phyloP scores from a whole-genome alignment of 1,284 basidiomycete genomes.

The Tranzscheliella williamsii region DNA sequence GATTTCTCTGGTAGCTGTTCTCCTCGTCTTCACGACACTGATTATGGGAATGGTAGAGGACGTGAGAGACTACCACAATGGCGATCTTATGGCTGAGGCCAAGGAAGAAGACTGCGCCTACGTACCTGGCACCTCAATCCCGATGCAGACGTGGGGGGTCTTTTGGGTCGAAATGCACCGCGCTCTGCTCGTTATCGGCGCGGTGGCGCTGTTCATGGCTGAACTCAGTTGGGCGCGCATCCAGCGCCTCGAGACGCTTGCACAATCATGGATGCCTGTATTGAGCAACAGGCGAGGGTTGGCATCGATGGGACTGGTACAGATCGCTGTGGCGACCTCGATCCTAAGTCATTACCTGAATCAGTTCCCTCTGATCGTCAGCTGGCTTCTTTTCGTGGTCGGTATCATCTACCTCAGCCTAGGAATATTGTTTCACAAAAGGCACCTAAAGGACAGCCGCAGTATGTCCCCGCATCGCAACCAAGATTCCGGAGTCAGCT shows the following conservation, averaged over 20 bases:
- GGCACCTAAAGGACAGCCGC: slow-evolving; percentile 14
- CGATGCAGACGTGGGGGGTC: slow-evolving; percentile 47
- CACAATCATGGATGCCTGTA: slow-evolving; percentile 29
- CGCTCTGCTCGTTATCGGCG: slow-evolving; percentile 16
- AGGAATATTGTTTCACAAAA: slow-evolving; percentile 7
- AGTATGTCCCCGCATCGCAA: slow-evolving; percentile 10
- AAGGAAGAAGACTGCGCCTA: slow-evolving; percentile 33
- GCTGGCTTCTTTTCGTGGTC: slow-evolving; percentile 42
- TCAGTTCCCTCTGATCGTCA: slow-evolving; percentile 36
- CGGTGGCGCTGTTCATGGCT: slow-evolving; percentile 14
- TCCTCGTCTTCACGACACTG: slow-evolving; percentile 32
- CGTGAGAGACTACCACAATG: slow-evolving; percentile 17
- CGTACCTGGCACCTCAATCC: slow-evolving; percentile 40
- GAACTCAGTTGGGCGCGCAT: slow-evolving; percentile 38
- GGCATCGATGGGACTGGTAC: slow-evolving; percentile 35
- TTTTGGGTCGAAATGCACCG: slow-evolving; percentile 50
- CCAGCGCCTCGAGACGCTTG: slow-evolving; percentile 4
- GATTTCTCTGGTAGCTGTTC: slow-evolving; percentile 23
- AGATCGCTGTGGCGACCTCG: slow-evolving; percentile 27
- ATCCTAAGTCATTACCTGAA: slow-evolving; percentile 36
- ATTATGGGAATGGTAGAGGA: slow-evolving; percentile 33
- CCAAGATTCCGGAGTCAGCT: slow-evolving; percentile 1
- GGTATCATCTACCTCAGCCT: slow-evolving; percentile 24
- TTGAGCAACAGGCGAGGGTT: slow-evolving; percentile 24
- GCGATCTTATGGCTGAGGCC: slow-evolving; percentile 11